These are phyloP conservation scores for Metschnikowia drakensbergensis DNA, from an alignment of 805 yeast species.

Conservation along the genomic window DNA sequence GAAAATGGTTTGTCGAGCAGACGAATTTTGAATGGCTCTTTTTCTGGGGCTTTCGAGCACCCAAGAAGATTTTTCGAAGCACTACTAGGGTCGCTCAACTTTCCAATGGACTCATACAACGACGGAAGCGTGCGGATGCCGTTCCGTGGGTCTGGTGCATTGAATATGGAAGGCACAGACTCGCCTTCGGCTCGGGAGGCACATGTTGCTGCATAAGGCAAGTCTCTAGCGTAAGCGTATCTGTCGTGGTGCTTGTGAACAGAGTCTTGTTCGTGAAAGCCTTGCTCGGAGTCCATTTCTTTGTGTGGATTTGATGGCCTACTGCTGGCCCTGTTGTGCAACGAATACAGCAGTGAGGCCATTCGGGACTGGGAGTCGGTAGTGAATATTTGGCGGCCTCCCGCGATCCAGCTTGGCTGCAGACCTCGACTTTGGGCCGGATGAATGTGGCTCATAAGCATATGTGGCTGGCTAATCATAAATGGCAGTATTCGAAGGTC, in stretches of 20 bases:
- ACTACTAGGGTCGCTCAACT: neutral
- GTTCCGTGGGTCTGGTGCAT: neutral
- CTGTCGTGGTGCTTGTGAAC: neutral
- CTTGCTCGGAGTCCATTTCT: neutral
- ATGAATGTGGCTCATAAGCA: neutral
- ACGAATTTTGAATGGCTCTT: conserved; percentile 3
- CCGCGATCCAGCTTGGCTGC: neutral
- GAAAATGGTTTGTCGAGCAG: conserved; percentile 4
- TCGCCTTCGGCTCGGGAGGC: neutral
- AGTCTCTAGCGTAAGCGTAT: neutral
- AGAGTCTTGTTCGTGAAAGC: neutral
- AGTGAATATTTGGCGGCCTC: neutral
- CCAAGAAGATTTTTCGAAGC: neutral
- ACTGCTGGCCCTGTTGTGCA: neutral
- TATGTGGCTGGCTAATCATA: neutral
- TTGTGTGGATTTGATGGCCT: neutral
- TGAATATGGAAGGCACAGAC: neutral
- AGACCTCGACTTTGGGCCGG: neutral
- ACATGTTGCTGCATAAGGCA: neutral
- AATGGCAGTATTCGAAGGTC: conserved; percentile 2
- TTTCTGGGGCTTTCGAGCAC: conserved; percentile 3
- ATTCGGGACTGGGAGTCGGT: neutral
- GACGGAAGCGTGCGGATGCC: conserved; percentile 2
- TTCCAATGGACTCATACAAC: conserved; percentile 1
- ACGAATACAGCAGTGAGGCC: neutral